Evolutionary conservation across 768 basidiomycete genomes (phyloP).

Genomic region (Rhizopogon rudus): DNA sequence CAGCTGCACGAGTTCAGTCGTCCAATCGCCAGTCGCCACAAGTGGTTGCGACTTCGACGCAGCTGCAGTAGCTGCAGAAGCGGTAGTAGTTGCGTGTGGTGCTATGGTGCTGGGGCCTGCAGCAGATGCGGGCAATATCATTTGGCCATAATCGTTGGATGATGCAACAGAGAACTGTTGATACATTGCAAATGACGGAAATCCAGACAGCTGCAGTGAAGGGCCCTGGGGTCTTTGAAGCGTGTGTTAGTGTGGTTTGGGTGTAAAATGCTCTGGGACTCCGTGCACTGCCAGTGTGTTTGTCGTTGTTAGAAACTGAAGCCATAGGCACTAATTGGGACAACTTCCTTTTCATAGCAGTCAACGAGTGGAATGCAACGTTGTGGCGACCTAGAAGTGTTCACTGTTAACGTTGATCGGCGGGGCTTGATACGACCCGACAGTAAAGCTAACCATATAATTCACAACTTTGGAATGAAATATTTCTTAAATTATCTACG

Average conservation of each 20-base stretch:
- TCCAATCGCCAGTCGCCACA: constrained; percentile 83
- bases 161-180: constrained; percentile 29
- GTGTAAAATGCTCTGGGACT: constrained; percentile 9
- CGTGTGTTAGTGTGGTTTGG: constrained; percentile 3
- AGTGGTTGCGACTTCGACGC: constrained; percentile 39
- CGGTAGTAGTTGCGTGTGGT: constrained; percentile 18
- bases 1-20: constrained; percentile 77
- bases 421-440: too few relatives aligned
- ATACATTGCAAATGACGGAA: constrained; percentile 24
- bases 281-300: constrained; percentile 24
- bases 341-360: too few relatives aligned
- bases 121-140: constrained; percentile 25
- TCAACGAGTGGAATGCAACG: too few relatives aligned
- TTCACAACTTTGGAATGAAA: too few relatives aligned
- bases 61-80: constrained; percentile 7
- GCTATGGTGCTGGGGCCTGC: constrained; percentile 29
- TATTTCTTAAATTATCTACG: too few relatives aligned
- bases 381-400: too few relatives aligned
- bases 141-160: constrained; percentile 30
- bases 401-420: too few relatives aligned
- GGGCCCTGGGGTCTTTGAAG: constrained; percentile 24
- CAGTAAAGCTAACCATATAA: too few relatives aligned
- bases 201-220: constrained; percentile 20
- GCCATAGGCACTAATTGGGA: constrained; percentile 3
- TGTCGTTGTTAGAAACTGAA: constrained; percentile 26